Evolutionary conservation across 2,329 filamentous ascomycete species (phyloP).

Genomic region (Pseudofabraea citricarpa): DNA sequence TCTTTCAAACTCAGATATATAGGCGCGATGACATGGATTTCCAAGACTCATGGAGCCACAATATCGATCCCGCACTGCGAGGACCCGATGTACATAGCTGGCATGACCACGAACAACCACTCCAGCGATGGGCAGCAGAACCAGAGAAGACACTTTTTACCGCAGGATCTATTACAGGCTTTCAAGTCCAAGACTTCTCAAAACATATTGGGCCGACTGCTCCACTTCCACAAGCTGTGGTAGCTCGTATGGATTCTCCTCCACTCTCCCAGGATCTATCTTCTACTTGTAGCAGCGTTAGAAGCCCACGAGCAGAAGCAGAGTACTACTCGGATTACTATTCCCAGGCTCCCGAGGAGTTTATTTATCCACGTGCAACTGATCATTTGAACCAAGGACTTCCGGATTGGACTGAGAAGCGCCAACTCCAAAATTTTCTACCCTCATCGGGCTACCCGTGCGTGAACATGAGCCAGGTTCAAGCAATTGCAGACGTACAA

Average conservation of each 20-base stretch:
- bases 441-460: constrained; percentile 6
- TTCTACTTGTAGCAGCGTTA: constrained; percentile 15
- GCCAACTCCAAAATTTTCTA: neutral
- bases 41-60: constrained; percentile 6
- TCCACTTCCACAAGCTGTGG: constrained; percentile 9
- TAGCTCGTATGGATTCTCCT: constrained; percentile 16
- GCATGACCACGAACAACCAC: constrained; percentile 8
- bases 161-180: constrained; percentile 11
- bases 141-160: constrained; percentile 11
- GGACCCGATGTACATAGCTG: constrained; percentile 1
- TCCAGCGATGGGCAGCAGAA: neutral
- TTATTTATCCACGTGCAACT: constrained; percentile 8
- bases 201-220: constrained; percentile 9
- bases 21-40: constrained; percentile 5
- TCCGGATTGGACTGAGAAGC: constrained; percentile 2
- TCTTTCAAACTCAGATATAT: constrained; percentile 6
- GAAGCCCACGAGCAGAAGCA: constrained; percentile 15
- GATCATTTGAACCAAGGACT: constrained; percentile 8
- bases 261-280: constrained; percentile 19
- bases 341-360: constrained; percentile 4
- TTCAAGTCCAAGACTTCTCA: constrained; percentile 8
- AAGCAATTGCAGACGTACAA: constrained; percentile 18
- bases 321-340: constrained; percentile 16
- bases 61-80: constrained; percentile 15
- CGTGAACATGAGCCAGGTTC: constrained; percentile 24